Evolutionary conservation across 129 eudicot species (phyloP), one percentile per base, ranked within the genome.

Genomic region (Escallonia herrerae): DNA sequence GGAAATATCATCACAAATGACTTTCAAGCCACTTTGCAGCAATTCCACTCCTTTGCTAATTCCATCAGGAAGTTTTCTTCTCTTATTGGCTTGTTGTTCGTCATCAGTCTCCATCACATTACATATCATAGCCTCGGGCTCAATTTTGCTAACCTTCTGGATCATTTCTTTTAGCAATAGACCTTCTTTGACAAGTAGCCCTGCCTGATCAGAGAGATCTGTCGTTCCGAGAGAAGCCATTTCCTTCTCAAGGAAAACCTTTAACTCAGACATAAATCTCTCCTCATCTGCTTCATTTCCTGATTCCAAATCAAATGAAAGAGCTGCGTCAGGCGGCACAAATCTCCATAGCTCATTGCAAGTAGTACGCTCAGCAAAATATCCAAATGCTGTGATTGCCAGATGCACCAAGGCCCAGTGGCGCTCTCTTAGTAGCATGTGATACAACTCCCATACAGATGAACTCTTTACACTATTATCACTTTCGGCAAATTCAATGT

Each of bases 391-490:
- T 56, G 95, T 60, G 62, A 83, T 65, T 45, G 91, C 82, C 10
- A 89, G 63, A 71, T 88, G 96, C 43, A 82, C 84, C 38, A 87
- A 69, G 44, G 97, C 96, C 97, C 97, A 91, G 67, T 91, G 97
- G 2, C 87, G 77, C 70, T 91, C 97, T 75, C 80, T 77, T 14
- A 91, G 63, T 53, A 91, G 65, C 90, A 87, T 76, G 80, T 88
- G 90, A 70, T 82, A 91, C 59, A 91, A 73, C 37, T 77, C 82
- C 89, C 89, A 85, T 38, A 77, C 76, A 62, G 96, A 85, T 50
- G 79, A 77, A 79, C 79, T 79, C 79, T 69, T 83, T 15, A 67
- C 58, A 58, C 69, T 22, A 12, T 73, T 70, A 6, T 91, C 88
- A 22, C 50, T 43, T 64, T 81, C 97, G 59, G 74, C 70, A 55